These are phyloP conservation scores for Dryas drummondii DNA, from an alignment of 306 rosid genomes.

Conservation along the genomic window DNA sequence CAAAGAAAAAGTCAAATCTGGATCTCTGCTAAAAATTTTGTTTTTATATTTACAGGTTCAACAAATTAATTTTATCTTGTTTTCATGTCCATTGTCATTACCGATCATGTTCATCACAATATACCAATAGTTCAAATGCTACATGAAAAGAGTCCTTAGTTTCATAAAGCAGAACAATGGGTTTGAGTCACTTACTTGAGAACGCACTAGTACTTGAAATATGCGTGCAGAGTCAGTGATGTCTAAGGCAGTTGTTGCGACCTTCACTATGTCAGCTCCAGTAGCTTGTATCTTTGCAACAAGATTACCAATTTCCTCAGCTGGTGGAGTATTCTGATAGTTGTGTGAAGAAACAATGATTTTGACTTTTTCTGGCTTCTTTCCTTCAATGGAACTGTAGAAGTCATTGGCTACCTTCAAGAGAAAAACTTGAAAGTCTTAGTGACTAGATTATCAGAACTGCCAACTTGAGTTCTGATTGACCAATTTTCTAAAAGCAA, in stretches of 20 bases:
- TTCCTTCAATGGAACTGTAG: conserved; percentile 35
- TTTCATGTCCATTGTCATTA: not conserved
- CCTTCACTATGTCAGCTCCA: conserved; percentile 68
- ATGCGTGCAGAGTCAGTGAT: conserved; percentile 55
- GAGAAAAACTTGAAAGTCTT: conserved; percentile 3
- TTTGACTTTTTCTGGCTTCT: conserved; percentile 52
- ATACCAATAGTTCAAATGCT: not conserved
- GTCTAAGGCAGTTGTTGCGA: conserved; percentile 66
- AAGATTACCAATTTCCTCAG: conserved; percentile 56
- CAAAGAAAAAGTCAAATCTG: not conserved
- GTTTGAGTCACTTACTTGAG: conserved; percentile 43
- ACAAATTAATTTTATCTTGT: not conserved
- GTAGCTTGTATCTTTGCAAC: conserved; percentile 60
- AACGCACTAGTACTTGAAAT: conserved; percentile 55
- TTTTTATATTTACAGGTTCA: not conserved
- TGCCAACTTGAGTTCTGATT: not conserved
- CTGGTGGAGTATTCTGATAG: conserved; percentile 51
- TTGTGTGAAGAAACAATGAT: conserved; percentile 72
- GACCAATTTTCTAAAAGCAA: not conserved
- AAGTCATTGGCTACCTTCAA: conserved; percentile 60
- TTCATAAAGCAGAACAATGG: not conserved
- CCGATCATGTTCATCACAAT: not conserved
- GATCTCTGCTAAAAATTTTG: not conserved
- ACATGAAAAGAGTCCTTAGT: not conserved
- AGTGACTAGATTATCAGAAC: conserved; percentile 6